Percentiles rank a stretch among this genome's conserved stretches.
Evolutionary conservation across 257 asterid species (phyloP).

Genomic region (Solanum ossicruentum): DNA sequence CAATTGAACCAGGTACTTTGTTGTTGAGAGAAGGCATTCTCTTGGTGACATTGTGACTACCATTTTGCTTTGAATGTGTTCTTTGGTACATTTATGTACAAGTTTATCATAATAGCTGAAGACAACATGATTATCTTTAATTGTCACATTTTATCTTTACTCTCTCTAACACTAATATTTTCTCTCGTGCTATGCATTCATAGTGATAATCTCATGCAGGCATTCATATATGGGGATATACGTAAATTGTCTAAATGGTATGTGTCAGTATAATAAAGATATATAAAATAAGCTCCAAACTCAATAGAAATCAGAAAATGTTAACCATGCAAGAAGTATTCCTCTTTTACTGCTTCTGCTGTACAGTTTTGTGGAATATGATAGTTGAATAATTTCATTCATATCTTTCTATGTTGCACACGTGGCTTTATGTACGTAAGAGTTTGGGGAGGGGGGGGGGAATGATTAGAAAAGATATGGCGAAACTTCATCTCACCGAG

Average conservation of each 20-base stretch:
- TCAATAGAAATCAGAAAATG: not conserved
- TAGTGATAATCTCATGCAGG: not conserved
- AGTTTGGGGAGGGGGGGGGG: too few species aligned
- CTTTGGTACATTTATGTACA: not conserved
- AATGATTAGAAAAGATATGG: too few species aligned
- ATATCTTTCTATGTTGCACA: too few species aligned
- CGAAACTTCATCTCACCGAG: too few species aligned
- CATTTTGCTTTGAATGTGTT: not conserved
- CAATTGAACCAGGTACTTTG: constrained; percentile 65
- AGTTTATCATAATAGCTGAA: not conserved
- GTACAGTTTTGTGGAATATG: not conserved
- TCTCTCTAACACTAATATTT: not conserved
- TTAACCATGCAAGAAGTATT: not conserved
- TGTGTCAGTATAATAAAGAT: not conserved
- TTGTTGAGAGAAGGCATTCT: not conserved
- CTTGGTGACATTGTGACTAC: not conserved
- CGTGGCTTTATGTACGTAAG: too few species aligned
- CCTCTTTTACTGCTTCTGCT: not conserved
- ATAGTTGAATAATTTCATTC: too few species aligned
- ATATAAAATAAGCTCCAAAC: not conserved
- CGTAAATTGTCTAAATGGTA: not conserved
- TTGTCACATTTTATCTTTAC: not conserved
- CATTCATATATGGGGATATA: not conserved
- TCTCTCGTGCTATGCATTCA: not conserved
- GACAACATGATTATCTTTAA: not conserved